Percentiles rank a stretch among this genome's conserved stretches.
Evolutionary conservation across 768 basidiomycete species (phyloP).

Genomic region (Epithele typhae): DNA sequence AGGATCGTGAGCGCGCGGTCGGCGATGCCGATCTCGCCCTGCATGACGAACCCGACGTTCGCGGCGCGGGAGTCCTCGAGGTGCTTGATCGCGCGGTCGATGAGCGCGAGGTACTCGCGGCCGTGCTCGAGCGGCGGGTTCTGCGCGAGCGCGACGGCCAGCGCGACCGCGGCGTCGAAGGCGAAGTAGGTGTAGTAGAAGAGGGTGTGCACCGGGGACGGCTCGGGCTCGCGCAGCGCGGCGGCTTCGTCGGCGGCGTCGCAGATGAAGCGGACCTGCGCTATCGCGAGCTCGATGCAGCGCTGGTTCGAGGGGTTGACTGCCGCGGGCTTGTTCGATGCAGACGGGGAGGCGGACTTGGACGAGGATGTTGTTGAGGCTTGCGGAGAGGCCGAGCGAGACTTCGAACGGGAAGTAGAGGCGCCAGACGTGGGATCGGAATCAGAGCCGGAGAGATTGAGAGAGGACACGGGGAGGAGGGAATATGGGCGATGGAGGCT

Average conservation of each 20-base stretch:
- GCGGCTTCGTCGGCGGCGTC: constrained; percentile 28
- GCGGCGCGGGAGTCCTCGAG: constrained; percentile 21
- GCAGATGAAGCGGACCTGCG: constrained; percentile 41
- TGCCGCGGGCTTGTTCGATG: too few species aligned
- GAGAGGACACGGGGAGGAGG: too few species aligned
- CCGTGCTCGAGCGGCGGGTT: constrained; percentile 30
- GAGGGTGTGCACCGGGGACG: constrained; percentile 2
- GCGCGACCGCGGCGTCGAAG: constrained; percentile 44
- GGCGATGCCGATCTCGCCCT: constrained; percentile 35
- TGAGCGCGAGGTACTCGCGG: constrained; percentile 33
- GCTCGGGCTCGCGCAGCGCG: constrained; percentile 16
- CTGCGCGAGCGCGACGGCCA: constrained; percentile 38
- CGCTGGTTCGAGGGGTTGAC: too few species aligned
- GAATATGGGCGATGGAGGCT: constrained; percentile 42
- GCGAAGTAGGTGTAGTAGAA: constrained; percentile 26
- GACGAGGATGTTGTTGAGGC: too few species aligned
- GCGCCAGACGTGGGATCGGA: too few species aligned
- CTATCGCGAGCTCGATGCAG: constrained; percentile 37
- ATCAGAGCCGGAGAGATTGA: too few species aligned
- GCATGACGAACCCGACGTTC: constrained; percentile 23
- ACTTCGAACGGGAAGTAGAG: too few species aligned
- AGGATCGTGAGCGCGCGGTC: constrained; percentile 38
- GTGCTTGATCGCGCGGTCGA: constrained; percentile 35
- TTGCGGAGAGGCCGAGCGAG: too few species aligned
- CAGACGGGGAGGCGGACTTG: too few species aligned